A percentile compares a stretch with the other conserved stretches of the same genome.
Evolutionary conservation across 805 yeast genomes (phyloP).

Genomic region (Pichia gijzeniarum): DNA sequence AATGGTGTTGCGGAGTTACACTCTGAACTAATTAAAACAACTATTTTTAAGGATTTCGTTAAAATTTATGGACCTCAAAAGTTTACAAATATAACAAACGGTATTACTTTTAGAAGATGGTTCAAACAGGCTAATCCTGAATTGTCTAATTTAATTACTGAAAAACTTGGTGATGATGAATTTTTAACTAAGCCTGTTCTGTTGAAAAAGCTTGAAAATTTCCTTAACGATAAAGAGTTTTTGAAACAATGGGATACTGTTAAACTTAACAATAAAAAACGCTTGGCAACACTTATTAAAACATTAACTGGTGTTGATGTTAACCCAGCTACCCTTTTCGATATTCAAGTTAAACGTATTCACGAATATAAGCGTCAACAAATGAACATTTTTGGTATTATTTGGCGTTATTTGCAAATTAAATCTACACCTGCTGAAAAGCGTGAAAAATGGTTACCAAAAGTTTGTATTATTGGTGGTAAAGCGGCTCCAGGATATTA

Average conservation of each 20-base stretch:
- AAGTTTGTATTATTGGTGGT: slow-evolving; percentile 84
- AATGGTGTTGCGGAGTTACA: slow-evolving; percentile 96
- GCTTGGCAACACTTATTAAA: slow-evolving; percentile 62
- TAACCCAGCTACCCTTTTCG: slow-evolving; percentile 72
- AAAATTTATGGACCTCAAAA: slow-evolving; percentile 72
- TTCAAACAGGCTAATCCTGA: slow-evolving; percentile 87
- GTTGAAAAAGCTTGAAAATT: slow-evolving; percentile 61
- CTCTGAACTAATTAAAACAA: slow-evolving; percentile 82
- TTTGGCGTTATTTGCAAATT: slow-evolving; percentile 72
- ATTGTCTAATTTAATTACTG: slow-evolving; percentile 65
- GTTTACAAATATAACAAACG: slow-evolving; percentile 89
- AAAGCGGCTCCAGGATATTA: slow-evolving; percentile 97
- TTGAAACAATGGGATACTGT: slow-evolving; percentile 63
- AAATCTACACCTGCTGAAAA: slow-evolving; percentile 61
- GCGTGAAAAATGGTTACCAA: slow-evolving; percentile 60
- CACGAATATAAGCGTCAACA: slow-evolving; percentile 97
- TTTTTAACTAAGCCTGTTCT: slow-evolving; percentile 62
- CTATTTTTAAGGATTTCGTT: slow-evolving; percentile 88
- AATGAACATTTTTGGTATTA: slow-evolving; percentile 83
- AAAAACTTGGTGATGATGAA: slow-evolving; percentile 61
- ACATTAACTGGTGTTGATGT: slow-evolving; percentile 54
- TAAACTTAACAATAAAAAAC: slow-evolving; percentile 62
- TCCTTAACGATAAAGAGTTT: slow-evolving; percentile 62
- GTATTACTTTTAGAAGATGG: slow-evolving; percentile 97
- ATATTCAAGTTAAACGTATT: slow-evolving; percentile 88